Evolutionary conservation across 371 early-diverging fungal species (phyloP), one percentile per base, ranked within the genome.

Genomic region (Funneliformis caledonium): DNA sequence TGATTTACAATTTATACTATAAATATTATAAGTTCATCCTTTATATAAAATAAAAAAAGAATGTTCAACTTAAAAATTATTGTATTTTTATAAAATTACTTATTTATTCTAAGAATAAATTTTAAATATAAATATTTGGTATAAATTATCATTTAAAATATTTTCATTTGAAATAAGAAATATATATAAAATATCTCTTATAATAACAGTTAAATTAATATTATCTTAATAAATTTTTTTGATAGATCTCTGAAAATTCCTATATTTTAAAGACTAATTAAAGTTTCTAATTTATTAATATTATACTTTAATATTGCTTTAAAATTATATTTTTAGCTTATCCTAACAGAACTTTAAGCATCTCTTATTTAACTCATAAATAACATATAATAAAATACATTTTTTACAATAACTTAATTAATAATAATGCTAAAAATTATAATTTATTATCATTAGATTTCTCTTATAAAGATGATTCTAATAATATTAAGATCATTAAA

Each of bases 191-290:
- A 78, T 68, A 61, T 78, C 79, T 37, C 45, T 26, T 48, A 78
- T 78, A 42, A 69, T 61, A 45, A 78, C 45, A 12, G 56, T 43
- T 2, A 78, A 37, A 65, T 78, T 69, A 68, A 70, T 68, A 14
- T 50, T 22, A 61, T 78, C 79, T 68, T 78, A 33, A 47, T 48
- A 52, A 76, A 19, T 75, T 79, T 42, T 11, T 78, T 11, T 37
- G 80, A 79, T 79, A 73, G 72, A 72, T 50, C 45, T n/a, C 33
- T 1, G 80, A 72, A 50, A 79, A 72, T n/a, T 45, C 80, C 80
- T 3, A 64, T 65, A 16, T 16, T 42, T 45, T 62, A 0, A 19
- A 78, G 79, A 3, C 79, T 69, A 52, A 75, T 37, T 12, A 76
- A 69, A 12, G 76, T 68, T 68, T 79, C 72, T 22, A 79, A 42